Base-by-base conservation (phyloP, 345 rosid species). In the Salix dunnii region DNA sequence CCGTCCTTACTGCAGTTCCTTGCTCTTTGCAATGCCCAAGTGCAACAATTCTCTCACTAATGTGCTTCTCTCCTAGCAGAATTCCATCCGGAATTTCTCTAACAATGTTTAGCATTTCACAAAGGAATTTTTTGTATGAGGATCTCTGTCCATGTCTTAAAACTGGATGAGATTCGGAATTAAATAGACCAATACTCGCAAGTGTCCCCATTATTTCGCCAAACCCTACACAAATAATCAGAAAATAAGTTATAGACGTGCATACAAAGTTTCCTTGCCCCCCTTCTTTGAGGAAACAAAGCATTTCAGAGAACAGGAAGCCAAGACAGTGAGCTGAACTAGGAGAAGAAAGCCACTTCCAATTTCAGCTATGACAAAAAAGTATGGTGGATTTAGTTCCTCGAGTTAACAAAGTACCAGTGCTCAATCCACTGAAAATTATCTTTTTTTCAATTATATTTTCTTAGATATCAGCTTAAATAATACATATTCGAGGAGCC, bases 161-260 rank as follows among this genome's bases (percentile, higher is more conserved):
- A 76, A 84, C 31, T 51, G 87, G 83, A 80, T 83, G 86, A 72
- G 87, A 55, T 85, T 88, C 91, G n/a, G 68, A 11, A 20, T 81
- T 75, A 42, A 95, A 89, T 67, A 93, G 82, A 62, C 97, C 94
- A 38, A 91, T 87, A 85, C 86, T 93, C n/a, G 91, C 85, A 71
- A 93, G 87, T 23, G 93, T 89, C 49, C 86, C 85, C 97, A 93
- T 93, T 68, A 85, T 89, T 80, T 86, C 80, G 28, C 99, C 77
- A 79, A 91, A 95, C 51, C 99, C 97, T 91, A 81, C 68, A 80
- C 55, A 76, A 68, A 78, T 43, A 60, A 28, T 76, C 53, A 40
- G 20, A 6, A 10, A 67, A 73, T 65, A 61, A 83, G 74, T 64
- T 58, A 68, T 68, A 27, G 65, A 58, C 48, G 20, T 11, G 23